These are phyloP conservation scores for Pezicula neosporulosa DNA, from an alignment of 2,329 filamentous ascomycete species.

Conservation along the genomic window DNA sequence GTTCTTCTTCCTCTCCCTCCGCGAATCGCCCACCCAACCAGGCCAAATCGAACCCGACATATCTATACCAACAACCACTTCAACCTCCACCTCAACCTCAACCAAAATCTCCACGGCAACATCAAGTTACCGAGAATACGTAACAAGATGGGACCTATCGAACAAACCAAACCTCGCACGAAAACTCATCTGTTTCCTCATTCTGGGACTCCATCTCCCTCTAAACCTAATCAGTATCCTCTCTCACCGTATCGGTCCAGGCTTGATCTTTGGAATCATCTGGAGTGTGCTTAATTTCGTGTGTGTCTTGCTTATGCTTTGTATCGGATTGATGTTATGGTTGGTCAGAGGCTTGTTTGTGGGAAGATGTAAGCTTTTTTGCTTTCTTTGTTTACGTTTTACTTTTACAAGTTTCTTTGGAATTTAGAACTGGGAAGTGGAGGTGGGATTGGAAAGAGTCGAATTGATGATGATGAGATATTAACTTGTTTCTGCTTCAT, in stretches of 20 bases:
- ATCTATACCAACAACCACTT: background rate
- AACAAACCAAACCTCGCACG: background rate
- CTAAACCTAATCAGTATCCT: background rate
- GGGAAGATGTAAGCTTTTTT: background rate
- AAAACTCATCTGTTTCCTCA: background rate
- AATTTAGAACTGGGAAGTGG: no score
- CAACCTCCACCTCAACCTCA: background rate
- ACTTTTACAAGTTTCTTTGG: no score
- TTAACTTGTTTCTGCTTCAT: background rate
- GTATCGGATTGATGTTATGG: background rate
- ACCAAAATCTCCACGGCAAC: background rate
- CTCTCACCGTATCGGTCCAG: background rate
- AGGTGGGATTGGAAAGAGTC: no score
- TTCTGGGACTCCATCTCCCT: background rate
- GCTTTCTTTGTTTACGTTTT: no score
- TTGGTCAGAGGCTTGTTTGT: background rate
- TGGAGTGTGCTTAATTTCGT: background rate
- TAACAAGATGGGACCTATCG: background rate
- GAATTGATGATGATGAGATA: no score
- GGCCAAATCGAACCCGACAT: background rate
- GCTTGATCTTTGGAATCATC: background rate
- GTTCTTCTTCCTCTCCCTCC: background rate
- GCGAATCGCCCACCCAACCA: background rate
- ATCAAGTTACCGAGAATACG: background rate
- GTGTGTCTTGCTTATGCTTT: background rate